Evolutionary conservation across 2,329 filamentous ascomycete genomes (phyloP), one percentile per base, ranked within the genome.

Genomic region (Pezicula neosporulosa): DNA sequence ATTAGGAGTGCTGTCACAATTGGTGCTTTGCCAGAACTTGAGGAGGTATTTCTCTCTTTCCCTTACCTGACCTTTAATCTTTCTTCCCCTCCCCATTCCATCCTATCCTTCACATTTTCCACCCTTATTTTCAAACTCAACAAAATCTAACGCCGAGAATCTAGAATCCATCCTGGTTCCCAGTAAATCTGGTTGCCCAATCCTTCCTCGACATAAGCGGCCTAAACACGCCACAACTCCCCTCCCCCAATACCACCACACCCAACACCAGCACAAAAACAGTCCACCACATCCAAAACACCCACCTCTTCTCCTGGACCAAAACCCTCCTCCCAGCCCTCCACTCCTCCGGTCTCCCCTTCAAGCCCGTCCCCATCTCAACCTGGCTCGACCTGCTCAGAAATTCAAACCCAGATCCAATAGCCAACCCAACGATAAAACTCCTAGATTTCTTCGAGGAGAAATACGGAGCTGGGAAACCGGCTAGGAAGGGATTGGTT

Each of bases 271-370:
- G 57, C 60, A 18, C 56, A 49, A 55, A 55, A 2, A 58, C 69
- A 0, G 69, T 81, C 15, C 80, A 75, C 52, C 77, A 83, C 51
- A 66, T 85, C 8, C 68, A 77, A n/a, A 82, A 82, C 52, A 72
- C 73, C 0, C 63, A 61, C 6, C 56, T 64, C 0, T 73, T 77
- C 56, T 66, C 73, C 21, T 80, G 75, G 75, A 78, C 75, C 0
- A 51, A 68, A 0, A 75, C 81, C 47, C 63, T 85, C 2, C 70
- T 84, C 0, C 79, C 79, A 2, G 70, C 72, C 3, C 64, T 84
- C 7, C 64, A 61, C n/a, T 59, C 63, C 0, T 70, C 73, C 0
- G 76, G 77, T 0, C 60, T 81, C 6, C 52, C 67, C 15, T 78
- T 78, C 44, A 65, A 72, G 16, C 61, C 68, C 6, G 71, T 81